Evolutionary conservation across 257 asterid genomes (phyloP).

Genomic region (Coffea eugenioides): DNA sequence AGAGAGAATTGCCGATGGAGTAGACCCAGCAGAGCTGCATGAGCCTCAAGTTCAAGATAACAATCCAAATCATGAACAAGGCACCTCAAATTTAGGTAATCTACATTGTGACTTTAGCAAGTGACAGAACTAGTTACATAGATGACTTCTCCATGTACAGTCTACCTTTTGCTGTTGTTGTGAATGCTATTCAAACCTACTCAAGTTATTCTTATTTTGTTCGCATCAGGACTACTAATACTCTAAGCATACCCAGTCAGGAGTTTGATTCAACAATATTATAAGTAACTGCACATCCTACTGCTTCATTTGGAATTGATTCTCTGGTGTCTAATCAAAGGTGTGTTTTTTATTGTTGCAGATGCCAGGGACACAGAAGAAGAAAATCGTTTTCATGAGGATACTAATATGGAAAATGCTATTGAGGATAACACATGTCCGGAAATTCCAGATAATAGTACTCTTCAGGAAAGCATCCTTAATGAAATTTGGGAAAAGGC

Average conservation of each 20-base stretch:
- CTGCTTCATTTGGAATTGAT: conserved; percentile 6
- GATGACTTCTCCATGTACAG: neutral
- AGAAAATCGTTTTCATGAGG: neutral
- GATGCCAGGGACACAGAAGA: conserved; percentile 1
- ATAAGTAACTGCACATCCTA: neutral
- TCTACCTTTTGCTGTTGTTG: neutral
- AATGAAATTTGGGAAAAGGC: conserved; percentile 1
- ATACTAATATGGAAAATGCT: neutral
- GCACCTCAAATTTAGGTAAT: conserved; percentile 25
- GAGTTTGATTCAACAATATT: neutral
- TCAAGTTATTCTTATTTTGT: neutral
- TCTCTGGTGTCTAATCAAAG: neutral
- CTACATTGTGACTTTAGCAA: neutral
- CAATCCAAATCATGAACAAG: conserved; percentile 47
- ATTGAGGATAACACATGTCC: neutral
- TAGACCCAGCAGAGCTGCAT: conserved; percentile 64
- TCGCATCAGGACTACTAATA: neutral
- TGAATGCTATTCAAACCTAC: neutral
- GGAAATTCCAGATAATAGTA: conserved; percentile 10
- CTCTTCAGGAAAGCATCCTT: conserved; percentile 8
- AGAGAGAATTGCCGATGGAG: conserved; percentile 62
- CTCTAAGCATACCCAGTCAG: neutral
- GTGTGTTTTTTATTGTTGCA: neutral
- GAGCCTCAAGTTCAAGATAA: conserved; percentile 48
- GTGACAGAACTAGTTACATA: neutral